phyloP scores from a whole-genome alignment of 495 filamentous ascomycete genomes.

The Opeltia flavorubescens region DNA sequence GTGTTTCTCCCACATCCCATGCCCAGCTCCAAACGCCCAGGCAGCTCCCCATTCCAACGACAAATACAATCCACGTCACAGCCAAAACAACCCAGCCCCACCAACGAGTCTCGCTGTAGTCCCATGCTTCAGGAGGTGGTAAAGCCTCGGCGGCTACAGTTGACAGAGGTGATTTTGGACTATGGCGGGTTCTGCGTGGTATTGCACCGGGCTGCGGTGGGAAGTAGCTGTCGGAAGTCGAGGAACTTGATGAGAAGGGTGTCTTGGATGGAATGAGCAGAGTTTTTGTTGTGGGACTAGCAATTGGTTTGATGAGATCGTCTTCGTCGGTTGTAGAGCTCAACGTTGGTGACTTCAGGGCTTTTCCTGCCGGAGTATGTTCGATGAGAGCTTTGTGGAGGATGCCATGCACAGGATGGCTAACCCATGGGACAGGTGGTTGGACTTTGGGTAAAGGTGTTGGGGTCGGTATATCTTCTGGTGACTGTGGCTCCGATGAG shows the following conservation, averaged over 20 bases:
- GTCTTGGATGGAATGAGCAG: constrained; percentile 20
- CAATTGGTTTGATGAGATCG: constrained; percentile 43
- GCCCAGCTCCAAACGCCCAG: constrained; percentile 99
- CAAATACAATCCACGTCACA: constrained; percentile 87
- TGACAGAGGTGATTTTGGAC: constrained; percentile 46
- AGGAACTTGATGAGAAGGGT: constrained; percentile 17
- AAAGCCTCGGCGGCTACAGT: constrained; percentile 18
- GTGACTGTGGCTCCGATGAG: constrained; percentile 18
- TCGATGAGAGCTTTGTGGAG: constrained; percentile 1
- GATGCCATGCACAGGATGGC: background rate
- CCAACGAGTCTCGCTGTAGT: constrained; percentile 86
- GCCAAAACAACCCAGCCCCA: constrained; percentile 91
- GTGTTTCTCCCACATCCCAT: constrained; percentile 96
- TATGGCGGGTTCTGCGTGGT: constrained; percentile 15
- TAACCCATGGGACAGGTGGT: background rate
- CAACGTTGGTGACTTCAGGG: constrained; percentile 14
- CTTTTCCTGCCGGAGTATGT: background rate
- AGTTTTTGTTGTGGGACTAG: constrained; percentile 14
- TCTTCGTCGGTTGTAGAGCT: constrained; percentile 71
- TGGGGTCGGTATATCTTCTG: background rate
- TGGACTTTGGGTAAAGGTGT: background rate
- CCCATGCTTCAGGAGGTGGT: constrained; percentile 44
- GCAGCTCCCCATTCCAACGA: constrained; percentile 88
- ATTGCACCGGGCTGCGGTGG: constrained; percentile 19
- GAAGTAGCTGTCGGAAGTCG: constrained; percentile 56